Percentiles rank a stretch among this genome's conserved stretches.
phyloP scores from a whole-genome alignment of 2,329 filamentous ascomycete genomes.

The Hypoxylon sp. region DNA sequence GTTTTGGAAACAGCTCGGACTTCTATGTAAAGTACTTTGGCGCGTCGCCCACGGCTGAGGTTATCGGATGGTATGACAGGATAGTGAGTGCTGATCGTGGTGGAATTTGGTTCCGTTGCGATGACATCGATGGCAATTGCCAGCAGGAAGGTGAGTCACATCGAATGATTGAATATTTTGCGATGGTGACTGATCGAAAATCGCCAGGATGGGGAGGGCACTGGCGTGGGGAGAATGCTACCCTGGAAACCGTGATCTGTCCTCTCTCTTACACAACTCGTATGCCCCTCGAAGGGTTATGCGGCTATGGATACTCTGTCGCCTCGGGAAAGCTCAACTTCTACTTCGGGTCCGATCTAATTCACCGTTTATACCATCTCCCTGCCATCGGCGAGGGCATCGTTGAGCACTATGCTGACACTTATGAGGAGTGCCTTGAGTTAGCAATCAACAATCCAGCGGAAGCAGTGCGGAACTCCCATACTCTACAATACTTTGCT shows the following conservation, averaged over 20 bases:
- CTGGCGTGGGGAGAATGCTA: constrained; percentile 76
- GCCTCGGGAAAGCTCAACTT: constrained; percentile 69
- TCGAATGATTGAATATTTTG: neutral
- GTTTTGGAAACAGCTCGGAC: constrained; percentile 69
- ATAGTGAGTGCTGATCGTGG: constrained; percentile 71
- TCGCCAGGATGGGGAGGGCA: constrained; percentile 74
- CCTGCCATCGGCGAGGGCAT: constrained; percentile 71
- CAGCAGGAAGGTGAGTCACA: constrained; percentile 59
- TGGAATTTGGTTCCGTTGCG: constrained; percentile 75
- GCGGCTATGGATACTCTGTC: constrained; percentile 74
- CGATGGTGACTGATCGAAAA: neutral
- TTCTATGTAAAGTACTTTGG: constrained; percentile 79
- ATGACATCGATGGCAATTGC: constrained; percentile 78
- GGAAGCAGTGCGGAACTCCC: constrained; percentile 69
- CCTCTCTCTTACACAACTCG: constrained; percentile 72
- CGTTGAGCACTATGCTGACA: constrained; percentile 74
- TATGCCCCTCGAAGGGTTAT: constrained; percentile 71
- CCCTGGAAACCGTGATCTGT: constrained; percentile 79
- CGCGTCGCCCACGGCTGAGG: constrained; percentile 68
- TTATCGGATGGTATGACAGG: constrained; percentile 74
- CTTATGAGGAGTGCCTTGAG: constrained; percentile 68
- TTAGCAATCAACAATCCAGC: constrained; percentile 65
- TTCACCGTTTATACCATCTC: constrained; percentile 77
- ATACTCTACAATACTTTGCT: constrained; percentile 78
- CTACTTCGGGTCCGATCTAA: constrained; percentile 76